Base-by-base conservation (phyloP, 192 early-diverging fungal genomes). In the Coemansia sp. region DNA sequence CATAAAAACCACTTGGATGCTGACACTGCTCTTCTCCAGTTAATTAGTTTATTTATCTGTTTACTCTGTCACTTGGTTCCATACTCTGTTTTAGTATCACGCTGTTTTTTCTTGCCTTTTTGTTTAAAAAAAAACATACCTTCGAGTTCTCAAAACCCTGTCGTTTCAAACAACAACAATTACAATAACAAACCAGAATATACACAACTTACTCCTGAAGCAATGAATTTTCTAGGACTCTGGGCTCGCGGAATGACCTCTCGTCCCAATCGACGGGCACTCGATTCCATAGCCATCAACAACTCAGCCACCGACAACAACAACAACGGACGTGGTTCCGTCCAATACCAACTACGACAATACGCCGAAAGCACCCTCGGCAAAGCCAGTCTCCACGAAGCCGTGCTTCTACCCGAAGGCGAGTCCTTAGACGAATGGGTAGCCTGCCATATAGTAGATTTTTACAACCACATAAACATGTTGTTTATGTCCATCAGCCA, bases 401-500 rank as follows among this genome's bases (percentile, higher is more conserved):
- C 91, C 6, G 92, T 96, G 22, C 69, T 86, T 36, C 70, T 95
- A 18, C 96, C 96, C 30, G 90, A 93, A 48, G 94, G 94, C 64
- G 95, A 96, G 77, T 89, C 91, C 57, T 49, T 86, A 31, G 87
- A 94, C 69, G 96, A 98, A 67, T 98, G 96, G 96, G 82, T 96
- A 5, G 95, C 96, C 11, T 92, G 93, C 48, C 92, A 96, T 75
- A 87, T 91, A 2, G 92, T 94, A 10, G 96, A 98, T 77, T 98
- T 98, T 75, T 96, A 92, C 80, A 95, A 96, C 84, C 96, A 98
- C 77, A 89, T 94, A 61, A 96, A 96, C 80, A 88, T 97, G 88
- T 80, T 98, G 8, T 98, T 93, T 73, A 93, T 91, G 59, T 87
- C 90, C 8, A 87, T 93, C 33, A 87, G 88, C 34, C 88, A 90